Evolutionary conservation across 176 grass and related monocot species (phyloP).

Genomic region (Zizania latifolia): DNA sequence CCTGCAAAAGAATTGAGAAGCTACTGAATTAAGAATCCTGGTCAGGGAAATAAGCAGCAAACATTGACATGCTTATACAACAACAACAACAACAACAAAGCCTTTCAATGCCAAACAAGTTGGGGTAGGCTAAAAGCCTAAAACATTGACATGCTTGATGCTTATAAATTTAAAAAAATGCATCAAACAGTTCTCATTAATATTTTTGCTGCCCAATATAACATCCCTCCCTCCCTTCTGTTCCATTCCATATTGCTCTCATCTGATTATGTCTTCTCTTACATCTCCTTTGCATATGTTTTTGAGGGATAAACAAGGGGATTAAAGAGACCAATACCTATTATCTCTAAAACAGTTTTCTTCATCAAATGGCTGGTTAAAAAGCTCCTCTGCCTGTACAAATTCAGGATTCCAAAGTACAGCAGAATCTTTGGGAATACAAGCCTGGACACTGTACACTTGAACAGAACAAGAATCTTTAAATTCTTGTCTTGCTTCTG

Average conservation of each 20-base stretch:
- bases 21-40: slow-evolving; percentile 15
- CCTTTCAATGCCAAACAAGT: no score
- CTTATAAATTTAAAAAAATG: no score
- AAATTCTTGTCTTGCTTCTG: slow-evolving; percentile 64
- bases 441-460: slow-evolving; percentile 85
- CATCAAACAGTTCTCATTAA: not conserved
- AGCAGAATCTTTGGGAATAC: slow-evolving; percentile 78
- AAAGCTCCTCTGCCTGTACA: slow-evolving; percentile 87
- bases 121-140: no score
- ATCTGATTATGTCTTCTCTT: not conserved
- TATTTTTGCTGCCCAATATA: not conserved
- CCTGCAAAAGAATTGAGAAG: slow-evolving; percentile 40
- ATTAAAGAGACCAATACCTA: slow-evolving; percentile 38
- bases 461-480: slow-evolving; percentile 78
- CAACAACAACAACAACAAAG: no score
- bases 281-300: no score
- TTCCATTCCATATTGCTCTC: not conserved
- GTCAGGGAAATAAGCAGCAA: slow-evolving; percentile 4
- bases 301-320: not conserved
- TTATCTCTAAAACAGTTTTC: slow-evolving; percentile 98
- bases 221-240: not conserved
- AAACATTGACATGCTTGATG: no score
- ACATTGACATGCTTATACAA: not conserved
- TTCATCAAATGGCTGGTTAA: slow-evolving; percentile 56
- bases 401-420: slow-evolving; percentile 97